Evolutionary conservation across 2,329 filamentous ascomycete species (phyloP).

Genomic region (Apiospora arundinis): DNA sequence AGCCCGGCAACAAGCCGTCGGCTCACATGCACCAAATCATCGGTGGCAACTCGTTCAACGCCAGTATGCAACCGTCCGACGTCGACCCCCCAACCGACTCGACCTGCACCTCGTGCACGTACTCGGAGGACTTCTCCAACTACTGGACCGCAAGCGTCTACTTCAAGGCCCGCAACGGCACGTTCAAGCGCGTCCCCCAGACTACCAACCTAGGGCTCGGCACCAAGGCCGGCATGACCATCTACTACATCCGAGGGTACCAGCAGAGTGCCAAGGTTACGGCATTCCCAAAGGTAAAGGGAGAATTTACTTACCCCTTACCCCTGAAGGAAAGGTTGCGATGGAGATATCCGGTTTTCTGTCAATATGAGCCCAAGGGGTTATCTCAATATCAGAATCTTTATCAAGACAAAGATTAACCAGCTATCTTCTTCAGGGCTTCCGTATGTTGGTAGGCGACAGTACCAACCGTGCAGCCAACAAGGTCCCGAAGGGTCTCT

Average conservation of each 20-base stretch:
- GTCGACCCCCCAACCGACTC: constrained; percentile 36
- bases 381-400: constrained; percentile 2
- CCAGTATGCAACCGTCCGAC: constrained; percentile 28
- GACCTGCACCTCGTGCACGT: constrained; percentile 40
- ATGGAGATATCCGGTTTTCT: not conserved
- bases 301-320: not conserved
- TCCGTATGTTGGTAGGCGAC: constrained; percentile 42
- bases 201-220: constrained; percentile 39
- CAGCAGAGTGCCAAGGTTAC: constrained; percentile 36
- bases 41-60: constrained; percentile 42
- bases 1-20: constrained; percentile 39
- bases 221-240: constrained; percentile 39
- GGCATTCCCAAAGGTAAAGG: constrained; percentile 38
- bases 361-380: not conserved
- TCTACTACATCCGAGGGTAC: constrained; percentile 43
- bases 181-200: constrained; percentile 41
- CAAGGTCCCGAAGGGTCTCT: constrained; percentile 39
- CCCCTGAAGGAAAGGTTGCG: not conserved
- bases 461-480: constrained; percentile 34
- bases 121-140: constrained; percentile 42
- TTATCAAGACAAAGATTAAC: constrained; percentile 10
- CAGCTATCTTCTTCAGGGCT: constrained; percentile 31
- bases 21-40: constrained; percentile 42
- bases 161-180: constrained; percentile 41
- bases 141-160: constrained; percentile 43